Evolutionary conservation across 306 rosid species (phyloP), one percentile per base, ranked within the genome.

Genomic region (Lathyrus oleraceus): DNA sequence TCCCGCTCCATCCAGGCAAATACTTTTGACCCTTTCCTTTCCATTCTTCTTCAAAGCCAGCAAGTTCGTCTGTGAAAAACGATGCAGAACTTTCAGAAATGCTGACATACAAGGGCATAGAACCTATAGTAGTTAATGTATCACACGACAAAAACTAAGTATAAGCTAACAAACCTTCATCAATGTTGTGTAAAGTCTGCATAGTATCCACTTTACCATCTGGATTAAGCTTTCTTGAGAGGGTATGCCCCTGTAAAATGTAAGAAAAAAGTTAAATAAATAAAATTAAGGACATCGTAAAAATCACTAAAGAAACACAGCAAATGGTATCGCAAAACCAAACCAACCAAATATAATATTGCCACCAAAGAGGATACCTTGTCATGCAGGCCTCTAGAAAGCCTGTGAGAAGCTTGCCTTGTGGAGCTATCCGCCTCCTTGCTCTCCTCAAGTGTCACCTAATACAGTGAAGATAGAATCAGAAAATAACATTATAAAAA

Each of bases 171-270:
- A 57, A 72, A 94, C 98, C 97, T 88, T 82, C 88, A 75, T 88
- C 63, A 58, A 94, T 80, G 79, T 94, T 94, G 84, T 90, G 97
- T 82, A 90, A 65, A 67, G 91, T 81, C 82, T 90, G 97, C 95
- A 81, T 81, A 7, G 86, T 64, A 39, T 94, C 89, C 78, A 88
- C 97, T 68, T 73, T 84, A 65, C 97, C 98, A 60, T 94, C 97
- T 13, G 97, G 70, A 39, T 88, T 62, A 42, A 94, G 89, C 78
- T 94, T 88, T 85, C 94, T 87, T 8, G 84, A 8, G 8, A 81
- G 42, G 4, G 97, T 74, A 83, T 90, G 97, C 4, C 98, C 98
- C 98, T 94, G 49, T 27, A 81, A 76, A 35, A 71, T 25, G 65
- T 16, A 21, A 61, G 53, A 54, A 63, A 49, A 8, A 61, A 35